Percentiles rank a stretch among this genome's conserved stretches.
Conservation (phyloP, 345 rosid species). For the Euphorbia tirucalli region DNA sequence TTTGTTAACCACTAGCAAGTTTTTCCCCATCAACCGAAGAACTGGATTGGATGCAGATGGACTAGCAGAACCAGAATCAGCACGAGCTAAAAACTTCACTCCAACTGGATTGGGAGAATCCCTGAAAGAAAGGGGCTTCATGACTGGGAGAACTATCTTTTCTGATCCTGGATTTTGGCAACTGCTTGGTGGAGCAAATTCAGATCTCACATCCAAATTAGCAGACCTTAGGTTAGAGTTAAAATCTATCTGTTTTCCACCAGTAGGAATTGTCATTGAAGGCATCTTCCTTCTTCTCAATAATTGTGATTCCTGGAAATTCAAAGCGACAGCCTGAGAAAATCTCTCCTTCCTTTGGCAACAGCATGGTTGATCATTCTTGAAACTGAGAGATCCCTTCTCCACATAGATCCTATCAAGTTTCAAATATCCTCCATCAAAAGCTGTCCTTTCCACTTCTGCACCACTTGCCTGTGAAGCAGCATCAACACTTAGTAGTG, state of each 20-base stretch:
- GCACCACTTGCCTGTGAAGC: slow-evolving; percentile 30
- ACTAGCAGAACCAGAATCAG: slow-evolving; percentile 54
- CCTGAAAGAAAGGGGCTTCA: slow-evolving; percentile 31
- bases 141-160: slow-evolving; percentile 28
- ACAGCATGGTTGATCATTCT: slow-evolving; percentile 71
- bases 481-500: slow-evolving; percentile 36
- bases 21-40: slow-evolving; percentile 96
- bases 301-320: slow-evolving; percentile 56
- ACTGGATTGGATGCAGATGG: slow-evolving; percentile 71
- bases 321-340: slow-evolving; percentile 41
- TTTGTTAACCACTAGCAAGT: slow-evolving; percentile 88
- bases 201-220: slow-evolving; percentile 40
- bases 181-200: slow-evolving; percentile 33
- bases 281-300: slow-evolving; percentile 51
- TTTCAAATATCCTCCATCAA: slow-evolving; percentile 36
- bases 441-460: slow-evolving; percentile 27
- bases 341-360: slow-evolving; percentile 84
- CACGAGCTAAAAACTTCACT: slow-evolving; percentile 27
- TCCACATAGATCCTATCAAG: slow-evolving; percentile 33
- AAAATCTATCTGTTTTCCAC: slow-evolving; percentile 29
- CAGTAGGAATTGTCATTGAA: slow-evolving; percentile 36
- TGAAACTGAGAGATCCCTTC: slow-evolving; percentile 41
- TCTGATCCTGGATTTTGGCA: slow-evolving; percentile 39
- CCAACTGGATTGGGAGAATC: slow-evolving; percentile 32
- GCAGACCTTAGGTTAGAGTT: slow-evolving; percentile 24